Evolutionary conservation across 2,329 filamentous ascomycete species (phyloP), one percentile per base, ranked within the genome.

Genomic region (Trichocomaceae sp.): DNA sequence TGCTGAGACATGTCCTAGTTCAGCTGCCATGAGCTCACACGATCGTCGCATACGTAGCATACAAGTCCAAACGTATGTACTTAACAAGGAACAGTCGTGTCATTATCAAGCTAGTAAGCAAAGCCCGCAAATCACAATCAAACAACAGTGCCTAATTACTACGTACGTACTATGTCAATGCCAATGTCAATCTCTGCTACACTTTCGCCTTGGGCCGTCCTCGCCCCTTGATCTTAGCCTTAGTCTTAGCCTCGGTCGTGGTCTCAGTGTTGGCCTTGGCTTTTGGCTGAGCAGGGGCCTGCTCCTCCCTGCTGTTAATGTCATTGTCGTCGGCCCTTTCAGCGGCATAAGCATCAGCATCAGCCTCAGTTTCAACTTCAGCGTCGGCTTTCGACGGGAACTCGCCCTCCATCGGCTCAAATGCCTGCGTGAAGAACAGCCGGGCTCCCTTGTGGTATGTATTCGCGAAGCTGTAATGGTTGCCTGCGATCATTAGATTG

Each of bases 401-500:
- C 31, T 72, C 69, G 29, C 59, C 59, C 33, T 69, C 69, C 13
- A 59, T 61, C 15, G 73, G 69, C 59, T 85, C 88, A 70, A 86
- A 92, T 6, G 86, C 92, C 70, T 99, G 93, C 1, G 90, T 85
- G 71, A 97, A 99, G 76, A 97, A 97, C 48, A 97, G 79, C 39
- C 87, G 83, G 4, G 89, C 88, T 4, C 84, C 80, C 58, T 79
- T 77, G 59, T 86, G 79, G 64, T 84, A 84, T 55, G 89, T 84
- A 70, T 97, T 99, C 54, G 80, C 79, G 64, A 99, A 96, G 66
- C 86, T 88, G 72, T 99, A 99, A 63, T 90, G 87, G 67, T 97
- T 97, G 50, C 92, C 92, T 57, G 55, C 6, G 39, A 12, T 47
- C 10, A 23, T 41, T 19, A 41, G 37, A 41, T 3, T 29, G 10